These are phyloP conservation scores for Penicillium decumbens DNA, from an alignment of 2,329 filamentous ascomycete species.

Conservation along the genomic window DNA sequence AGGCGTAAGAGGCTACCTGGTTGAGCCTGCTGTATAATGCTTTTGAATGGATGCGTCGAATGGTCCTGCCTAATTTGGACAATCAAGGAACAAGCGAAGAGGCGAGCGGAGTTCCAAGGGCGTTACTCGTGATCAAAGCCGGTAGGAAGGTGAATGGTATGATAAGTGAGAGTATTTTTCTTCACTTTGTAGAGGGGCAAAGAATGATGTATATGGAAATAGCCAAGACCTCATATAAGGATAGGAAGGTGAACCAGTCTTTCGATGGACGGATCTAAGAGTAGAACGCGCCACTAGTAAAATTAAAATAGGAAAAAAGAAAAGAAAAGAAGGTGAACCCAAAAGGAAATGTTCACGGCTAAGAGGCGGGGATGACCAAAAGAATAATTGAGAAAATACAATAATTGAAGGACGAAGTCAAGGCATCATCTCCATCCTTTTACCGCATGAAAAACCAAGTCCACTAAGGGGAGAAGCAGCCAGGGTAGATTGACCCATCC, in stretches of 20 bases:
- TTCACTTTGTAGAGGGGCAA: conserved; percentile 14
- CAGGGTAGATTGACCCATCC: conserved; percentile 31
- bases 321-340: conserved; percentile 8
- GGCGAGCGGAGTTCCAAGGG: not conserved
- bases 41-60: not conserved
- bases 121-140: conserved; percentile 1
- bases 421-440: conserved; percentile 31
- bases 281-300: conserved; percentile 11
- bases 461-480: conserved; percentile 22
- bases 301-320: conserved; percentile 1
- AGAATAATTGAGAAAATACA: conserved; percentile 29
- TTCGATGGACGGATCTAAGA: conserved; percentile 8
- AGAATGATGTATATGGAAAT: conserved; percentile 26
- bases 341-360: conserved; percentile 13
- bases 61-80: conserved; percentile 1
- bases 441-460: conserved; percentile 23
- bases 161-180: not conserved
- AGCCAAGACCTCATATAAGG: conserved; percentile 21
- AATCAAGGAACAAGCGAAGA: not conserved
- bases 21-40: not conserved
- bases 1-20: not conserved
- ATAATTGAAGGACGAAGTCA: conserved; percentile 31
- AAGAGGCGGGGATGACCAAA: conserved; percentile 14
- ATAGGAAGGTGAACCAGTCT: conserved; percentile 16
- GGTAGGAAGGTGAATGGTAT: not conserved